phyloP scores from a whole-genome alignment of 2,329 filamentous ascomycete genomes.

The Nothophaeocryptopus gaeumannii region DNA sequence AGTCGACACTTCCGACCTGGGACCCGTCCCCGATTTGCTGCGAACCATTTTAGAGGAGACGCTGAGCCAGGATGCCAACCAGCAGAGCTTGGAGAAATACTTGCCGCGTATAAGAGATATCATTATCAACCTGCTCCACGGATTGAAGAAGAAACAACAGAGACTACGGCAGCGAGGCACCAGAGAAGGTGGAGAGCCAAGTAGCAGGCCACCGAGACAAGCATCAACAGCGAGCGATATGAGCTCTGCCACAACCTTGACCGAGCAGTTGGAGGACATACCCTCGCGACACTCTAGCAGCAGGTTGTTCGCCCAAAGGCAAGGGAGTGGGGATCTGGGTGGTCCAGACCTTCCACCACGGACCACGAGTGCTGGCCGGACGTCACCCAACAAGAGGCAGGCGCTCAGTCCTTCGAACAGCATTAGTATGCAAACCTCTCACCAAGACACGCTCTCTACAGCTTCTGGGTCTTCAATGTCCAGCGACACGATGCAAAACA shows the following conservation, averaged over 20 bases:
- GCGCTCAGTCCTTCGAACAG: constrained; percentile 39
- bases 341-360: constrained; percentile 48
- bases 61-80: constrained; percentile 90
- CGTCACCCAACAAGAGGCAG: constrained; percentile 44
- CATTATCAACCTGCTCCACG: constrained; percentile 95
- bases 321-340: constrained; percentile 41
- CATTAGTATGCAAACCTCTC: constrained; percentile 16
- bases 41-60: constrained; percentile 92
- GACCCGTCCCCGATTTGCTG: constrained; percentile 88
- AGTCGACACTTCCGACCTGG: constrained; percentile 89
- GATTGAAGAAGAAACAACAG: constrained; percentile 94
- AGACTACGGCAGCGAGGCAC: constrained; percentile 64
- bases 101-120: constrained; percentile 94
- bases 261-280: constrained; percentile 44
- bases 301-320: constrained; percentile 39
- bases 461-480: constrained; percentile 64
- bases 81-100: constrained; percentile 89
- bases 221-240: constrained; percentile 47
- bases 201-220: constrained; percentile 38
- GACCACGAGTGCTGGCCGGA: constrained; percentile 44
- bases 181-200: constrained; percentile 33
- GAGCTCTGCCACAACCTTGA: constrained; percentile 45
- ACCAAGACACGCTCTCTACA: constrained; percentile 35
- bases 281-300: constrained; percentile 42
- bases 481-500: constrained; percentile 72